Conservation (phyloP, 1,139 yeast species). For the Pichia terricola region DNA sequence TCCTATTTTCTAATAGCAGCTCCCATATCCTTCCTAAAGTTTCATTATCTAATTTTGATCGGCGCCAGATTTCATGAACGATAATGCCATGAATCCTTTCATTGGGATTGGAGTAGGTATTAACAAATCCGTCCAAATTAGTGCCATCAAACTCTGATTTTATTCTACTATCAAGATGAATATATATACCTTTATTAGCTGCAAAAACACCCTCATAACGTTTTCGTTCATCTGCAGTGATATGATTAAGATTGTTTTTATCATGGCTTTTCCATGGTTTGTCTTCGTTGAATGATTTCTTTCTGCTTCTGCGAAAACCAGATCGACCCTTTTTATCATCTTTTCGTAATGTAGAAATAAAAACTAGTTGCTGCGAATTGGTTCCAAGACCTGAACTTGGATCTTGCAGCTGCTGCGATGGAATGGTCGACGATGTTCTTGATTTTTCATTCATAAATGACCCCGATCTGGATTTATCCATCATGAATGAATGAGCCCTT, state of each 20-base stretch:
- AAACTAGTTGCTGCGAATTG: conserved; percentile 28
- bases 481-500: too few species aligned
- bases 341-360: conserved; percentile 63
- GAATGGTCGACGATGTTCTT: too few species aligned
- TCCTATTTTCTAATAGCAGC: conserved; percentile 60
- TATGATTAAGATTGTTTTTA: conserved; percentile 36
- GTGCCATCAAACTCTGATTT: neutral
- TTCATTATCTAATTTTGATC: conserved; percentile 63
- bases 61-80: conserved; percentile 68
- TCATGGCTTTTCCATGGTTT: conserved; percentile 93
- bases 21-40: conserved; percentile 65
- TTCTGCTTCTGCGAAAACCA: conserved; percentile 26
- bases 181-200: conserved; percentile 56
- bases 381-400: too few species aligned
- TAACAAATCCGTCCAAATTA: conserved; percentile 5
- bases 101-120: conserved; percentile 7
- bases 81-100: conserved; percentile 49
- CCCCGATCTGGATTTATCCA: too few species aligned
- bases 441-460: too few species aligned
- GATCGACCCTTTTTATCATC: conserved; percentile 26
- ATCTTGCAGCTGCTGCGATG: too few species aligned
- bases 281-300: conserved; percentile 64
- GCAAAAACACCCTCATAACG: conserved; percentile 93
- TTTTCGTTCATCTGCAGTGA: conserved; percentile 68
- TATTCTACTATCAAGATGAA: conserved; percentile 9